A percentile compares a stretch with the other conserved stretches of the same genome.
Evolutionary conservation across 2,329 filamentous ascomycete genomes (phyloP).

Genomic region (Talaromyces sp.): DNA sequence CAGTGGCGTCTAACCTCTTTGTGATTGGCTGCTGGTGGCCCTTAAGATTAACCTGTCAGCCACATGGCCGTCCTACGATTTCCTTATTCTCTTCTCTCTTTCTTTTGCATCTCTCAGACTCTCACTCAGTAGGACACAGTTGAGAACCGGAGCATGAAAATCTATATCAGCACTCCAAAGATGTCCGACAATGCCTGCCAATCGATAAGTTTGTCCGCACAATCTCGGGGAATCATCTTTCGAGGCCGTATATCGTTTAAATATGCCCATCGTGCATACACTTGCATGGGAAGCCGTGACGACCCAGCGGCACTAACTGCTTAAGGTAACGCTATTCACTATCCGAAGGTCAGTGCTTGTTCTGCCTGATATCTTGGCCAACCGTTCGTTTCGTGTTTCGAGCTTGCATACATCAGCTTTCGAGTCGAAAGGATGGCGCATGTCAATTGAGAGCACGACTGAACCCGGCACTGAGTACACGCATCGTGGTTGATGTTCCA

Average conservation of each 20-base stretch:
- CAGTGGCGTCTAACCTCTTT: neutral
- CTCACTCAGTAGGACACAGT: neutral
- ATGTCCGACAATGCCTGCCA: neutral
- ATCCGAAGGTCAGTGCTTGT: constrained; percentile 5
- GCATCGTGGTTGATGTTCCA: no score
- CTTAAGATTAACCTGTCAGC: constrained; percentile 12
- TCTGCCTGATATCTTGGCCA: neutral
- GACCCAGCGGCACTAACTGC: neutral
- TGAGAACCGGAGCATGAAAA: no score
- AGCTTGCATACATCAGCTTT: neutral
- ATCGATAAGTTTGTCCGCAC: neutral
- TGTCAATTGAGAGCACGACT: no score
- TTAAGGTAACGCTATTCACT: neutral
- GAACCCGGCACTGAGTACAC: neutral
- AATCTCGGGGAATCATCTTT: neutral
- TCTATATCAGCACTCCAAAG: neutral
- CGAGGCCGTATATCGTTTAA: constrained; percentile 1
- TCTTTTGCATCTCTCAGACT: neutral
- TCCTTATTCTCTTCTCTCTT: neutral
- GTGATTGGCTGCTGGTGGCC: neutral
- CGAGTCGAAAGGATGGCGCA: neutral
- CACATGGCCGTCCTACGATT: constrained; percentile 10
- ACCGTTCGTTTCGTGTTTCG: neutral
- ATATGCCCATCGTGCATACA: constrained; percentile 1
- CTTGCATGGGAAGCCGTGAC: neutral